These are phyloP conservation scores for Verticillium longisporum DNA, from an alignment of 2,329 filamentous ascomycete genomes.

Conservation along the genomic window DNA sequence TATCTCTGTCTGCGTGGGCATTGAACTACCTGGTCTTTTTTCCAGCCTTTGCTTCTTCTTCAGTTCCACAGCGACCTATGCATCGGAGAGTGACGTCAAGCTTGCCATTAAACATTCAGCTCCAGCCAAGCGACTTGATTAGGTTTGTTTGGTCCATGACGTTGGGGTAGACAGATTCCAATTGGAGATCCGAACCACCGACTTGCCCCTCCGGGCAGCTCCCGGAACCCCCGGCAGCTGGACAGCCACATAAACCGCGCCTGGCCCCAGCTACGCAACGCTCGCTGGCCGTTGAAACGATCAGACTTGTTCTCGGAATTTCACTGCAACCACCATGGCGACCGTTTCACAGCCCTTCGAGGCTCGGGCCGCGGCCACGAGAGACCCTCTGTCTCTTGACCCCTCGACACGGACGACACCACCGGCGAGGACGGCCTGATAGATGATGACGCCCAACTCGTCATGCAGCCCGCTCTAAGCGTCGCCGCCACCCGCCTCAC, in stretches of 20 bases:
- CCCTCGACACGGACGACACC: constrained; percentile 5
- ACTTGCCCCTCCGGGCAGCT: background rate
- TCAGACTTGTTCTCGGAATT: background rate
- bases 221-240: background rate
- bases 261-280: background rate
- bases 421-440: constrained; percentile 26
- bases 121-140: background rate
- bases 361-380: background rate
- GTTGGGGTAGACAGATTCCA: background rate
- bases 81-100: background rate
- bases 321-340: background rate
- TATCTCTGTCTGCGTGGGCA: background rate
- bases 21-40: background rate
- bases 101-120: background rate
- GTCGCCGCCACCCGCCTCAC: constrained; percentile 48
- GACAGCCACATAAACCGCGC: background rate
- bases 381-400: background rate
- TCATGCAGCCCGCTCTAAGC: constrained; percentile 54
- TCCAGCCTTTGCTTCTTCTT: too few species aligned
- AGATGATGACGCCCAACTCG: constrained; percentile 50
- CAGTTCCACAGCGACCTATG: background rate
- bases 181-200: background rate
- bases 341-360: background rate
- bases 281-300: background rate
- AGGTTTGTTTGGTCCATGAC: background rate